These are phyloP conservation scores for Cucurbita maxima DNA, from an alignment of 306 rosid genomes.

Conservation along the genomic window DNA sequence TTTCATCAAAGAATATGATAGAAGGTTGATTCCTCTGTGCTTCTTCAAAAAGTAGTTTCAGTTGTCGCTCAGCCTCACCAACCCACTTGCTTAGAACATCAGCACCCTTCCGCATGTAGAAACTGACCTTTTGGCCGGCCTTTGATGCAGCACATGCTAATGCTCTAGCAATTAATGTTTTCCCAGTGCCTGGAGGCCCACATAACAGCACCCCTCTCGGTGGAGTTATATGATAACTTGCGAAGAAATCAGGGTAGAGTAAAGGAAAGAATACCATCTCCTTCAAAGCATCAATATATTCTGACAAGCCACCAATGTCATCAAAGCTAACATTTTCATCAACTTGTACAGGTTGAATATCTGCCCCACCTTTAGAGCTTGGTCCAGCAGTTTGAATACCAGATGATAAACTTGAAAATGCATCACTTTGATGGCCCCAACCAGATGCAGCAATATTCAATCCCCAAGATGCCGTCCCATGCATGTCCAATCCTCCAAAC, in stretches of 20 bases:
- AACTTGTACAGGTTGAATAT: conserved; percentile 91
- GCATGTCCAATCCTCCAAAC: conserved; percentile 83
- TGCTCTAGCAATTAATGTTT: conserved; percentile 91
- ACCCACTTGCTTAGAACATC: conserved; percentile 98
- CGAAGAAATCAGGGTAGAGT: conserved; percentile 90
- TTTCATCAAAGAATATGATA: conserved; percentile 92
- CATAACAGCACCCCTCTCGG: conserved; percentile 94
- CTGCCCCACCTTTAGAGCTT: conserved; percentile 99
- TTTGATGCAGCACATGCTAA: conserved; percentile 96
- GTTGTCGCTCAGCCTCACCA: conserved; percentile 97
- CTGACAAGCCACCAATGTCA: conserved; percentile 93
- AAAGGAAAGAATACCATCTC: conserved; percentile 98
- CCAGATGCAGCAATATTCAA: conserved; percentile 95
- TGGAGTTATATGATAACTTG: conserved; percentile 91
- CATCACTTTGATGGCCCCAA: conserved; percentile 97
- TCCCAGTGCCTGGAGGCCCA: conserved; percentile 99
- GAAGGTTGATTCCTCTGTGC: conserved; percentile 98
- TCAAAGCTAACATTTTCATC: conserved; percentile 89
- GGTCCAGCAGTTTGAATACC: conserved; percentile 99
- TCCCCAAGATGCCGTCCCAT: conserved; percentile 81
- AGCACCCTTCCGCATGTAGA: conserved; percentile 99
- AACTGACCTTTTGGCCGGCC: conserved; percentile 98
- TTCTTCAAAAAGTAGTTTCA: conserved; percentile 96
- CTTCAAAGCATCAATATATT: conserved; percentile 79
- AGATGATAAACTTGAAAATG: conserved; percentile 61